phyloP scores from a whole-genome alignment of 2,329 filamentous ascomycete species.

The Endoconidiophora polonica region DNA sequence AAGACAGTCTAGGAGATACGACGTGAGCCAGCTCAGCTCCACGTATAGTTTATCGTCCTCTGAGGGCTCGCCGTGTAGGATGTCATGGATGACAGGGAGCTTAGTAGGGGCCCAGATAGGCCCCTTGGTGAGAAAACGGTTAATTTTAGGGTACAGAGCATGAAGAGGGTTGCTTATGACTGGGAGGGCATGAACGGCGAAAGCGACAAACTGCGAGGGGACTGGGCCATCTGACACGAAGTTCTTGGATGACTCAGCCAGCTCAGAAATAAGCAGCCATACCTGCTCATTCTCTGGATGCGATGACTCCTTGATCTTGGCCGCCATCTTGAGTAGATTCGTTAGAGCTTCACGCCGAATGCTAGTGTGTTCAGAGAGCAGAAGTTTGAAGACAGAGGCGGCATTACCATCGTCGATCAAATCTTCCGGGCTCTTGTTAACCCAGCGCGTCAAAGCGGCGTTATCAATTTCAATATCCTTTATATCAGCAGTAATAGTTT shows the following conservation, averaged over 20 bases:
- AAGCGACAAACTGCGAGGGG: constrained; percentile 59
- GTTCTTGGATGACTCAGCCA: constrained; percentile 54
- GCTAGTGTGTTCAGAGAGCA: constrained; percentile 57
- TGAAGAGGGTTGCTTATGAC: constrained; percentile 65
- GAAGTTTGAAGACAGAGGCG: constrained; percentile 51
- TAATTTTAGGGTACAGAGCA: constrained; percentile 71
- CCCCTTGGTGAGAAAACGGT: constrained; percentile 61
- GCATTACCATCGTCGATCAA: constrained; percentile 64
- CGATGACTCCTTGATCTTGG: constrained; percentile 47
- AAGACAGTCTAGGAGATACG: constrained; percentile 53
- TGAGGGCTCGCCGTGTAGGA: constrained; percentile 48
- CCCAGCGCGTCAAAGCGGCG: constrained; percentile 45
- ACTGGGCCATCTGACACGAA: constrained; percentile 39
- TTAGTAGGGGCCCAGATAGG: constrained; percentile 61
- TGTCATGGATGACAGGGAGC: constrained; percentile 51
- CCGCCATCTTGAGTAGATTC: constrained; percentile 48
- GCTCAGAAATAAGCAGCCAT: constrained; percentile 63
- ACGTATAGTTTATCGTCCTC: constrained; percentile 57
- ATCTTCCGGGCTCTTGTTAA: constrained; percentile 59
- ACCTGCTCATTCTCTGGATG: constrained; percentile 63
- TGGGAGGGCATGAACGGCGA: constrained; percentile 52
- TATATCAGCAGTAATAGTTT: background rate
- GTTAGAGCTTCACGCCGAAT: constrained; percentile 64
- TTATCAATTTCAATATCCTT: constrained; percentile 28
- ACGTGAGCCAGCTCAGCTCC: constrained; percentile 59